Evolutionary conservation across 441 rosid species (phyloP).

Genomic region (Gossypium davidsonii): DNA sequence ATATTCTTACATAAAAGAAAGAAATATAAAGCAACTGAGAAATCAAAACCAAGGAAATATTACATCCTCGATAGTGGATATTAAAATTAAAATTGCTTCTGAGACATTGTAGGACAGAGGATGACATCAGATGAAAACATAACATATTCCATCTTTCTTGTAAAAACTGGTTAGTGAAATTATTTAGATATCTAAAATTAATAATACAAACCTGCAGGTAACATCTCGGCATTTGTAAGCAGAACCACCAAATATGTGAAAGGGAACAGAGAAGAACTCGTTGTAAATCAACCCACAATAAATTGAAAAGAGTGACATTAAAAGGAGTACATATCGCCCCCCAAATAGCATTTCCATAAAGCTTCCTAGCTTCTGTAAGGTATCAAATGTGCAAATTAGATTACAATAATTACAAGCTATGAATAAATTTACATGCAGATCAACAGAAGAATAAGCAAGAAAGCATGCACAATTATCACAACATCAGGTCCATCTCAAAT

Average conservation of each 20-base stretch:
- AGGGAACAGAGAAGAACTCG: conserved; percentile 94
- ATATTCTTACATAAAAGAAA: not conserved
- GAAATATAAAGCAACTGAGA: not conserved
- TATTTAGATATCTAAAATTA: not conserved
- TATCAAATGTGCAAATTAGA: conserved; percentile 9
- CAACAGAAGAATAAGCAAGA: not conserved
- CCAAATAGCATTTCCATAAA: conserved; percentile 98
- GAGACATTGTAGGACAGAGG: not conserved
- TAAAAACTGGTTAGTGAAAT: not conserved
- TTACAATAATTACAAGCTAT: not conserved
- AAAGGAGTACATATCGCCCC: conserved; percentile 82
- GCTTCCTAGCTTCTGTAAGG: conserved; percentile 88
- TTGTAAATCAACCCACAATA: conserved; percentile 97
- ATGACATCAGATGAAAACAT: conserved; percentile 5
- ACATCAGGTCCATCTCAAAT: not conserved
- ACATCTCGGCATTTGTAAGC: conserved; percentile 87
- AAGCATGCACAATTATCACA: not conserved
- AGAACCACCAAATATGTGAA: conserved; percentile 81
- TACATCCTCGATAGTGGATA: not conserved
- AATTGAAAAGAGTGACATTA: conserved; percentile 90
- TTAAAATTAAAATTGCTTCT: not conserved
- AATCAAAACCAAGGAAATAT: not conserved
- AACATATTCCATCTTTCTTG: not conserved
- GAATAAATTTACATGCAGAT: not conserved
- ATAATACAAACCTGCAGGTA: conserved; percentile 59